Evolutionary conservation across 2,329 filamentous ascomycete species (phyloP).

Genomic region (Fonsecaea pedrosoi): DNA sequence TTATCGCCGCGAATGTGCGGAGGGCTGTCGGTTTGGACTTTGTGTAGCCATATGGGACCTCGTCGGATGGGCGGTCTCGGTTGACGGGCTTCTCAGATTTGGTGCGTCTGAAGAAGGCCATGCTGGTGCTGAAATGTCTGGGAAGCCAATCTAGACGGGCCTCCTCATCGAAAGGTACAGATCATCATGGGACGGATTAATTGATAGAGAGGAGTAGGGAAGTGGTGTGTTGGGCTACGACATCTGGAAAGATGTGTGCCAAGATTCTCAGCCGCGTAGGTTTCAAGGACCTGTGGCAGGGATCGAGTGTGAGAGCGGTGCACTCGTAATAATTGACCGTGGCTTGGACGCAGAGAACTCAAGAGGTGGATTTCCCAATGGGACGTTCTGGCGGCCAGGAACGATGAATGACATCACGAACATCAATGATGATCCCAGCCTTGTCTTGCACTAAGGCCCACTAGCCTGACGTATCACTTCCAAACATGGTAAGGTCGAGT

Average conservation of each 20-base stretch:
- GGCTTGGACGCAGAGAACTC: not conserved
- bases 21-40: conserved; percentile 53
- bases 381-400: not conserved
- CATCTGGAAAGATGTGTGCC: not conserved
- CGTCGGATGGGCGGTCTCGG: conserved; percentile 30
- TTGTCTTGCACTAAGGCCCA: not conserved
- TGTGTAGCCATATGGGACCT: conserved; percentile 33
- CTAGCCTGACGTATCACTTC: not conserved
- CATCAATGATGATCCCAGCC: not conserved
- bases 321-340: not conserved
- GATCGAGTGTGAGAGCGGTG: not conserved
- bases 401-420: conserved; percentile 9
- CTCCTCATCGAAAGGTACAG: not conserved
- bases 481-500: not conserved
- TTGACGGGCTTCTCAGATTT: conserved; percentile 12
- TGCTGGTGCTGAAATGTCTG: not conserved
- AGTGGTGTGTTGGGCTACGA: not conserved
- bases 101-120: conserved; percentile 26
- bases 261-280: not conserved
- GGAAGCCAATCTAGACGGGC: not conserved
- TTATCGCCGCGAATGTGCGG: conserved; percentile 68
- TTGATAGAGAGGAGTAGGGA: not conserved
- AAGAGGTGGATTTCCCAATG: not conserved
- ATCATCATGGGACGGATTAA: not conserved
- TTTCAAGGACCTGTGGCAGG: not conserved